Conservation (phyloP, 2,329 filamentous ascomycete genomes). For the Fusarium floridanum region DNA sequence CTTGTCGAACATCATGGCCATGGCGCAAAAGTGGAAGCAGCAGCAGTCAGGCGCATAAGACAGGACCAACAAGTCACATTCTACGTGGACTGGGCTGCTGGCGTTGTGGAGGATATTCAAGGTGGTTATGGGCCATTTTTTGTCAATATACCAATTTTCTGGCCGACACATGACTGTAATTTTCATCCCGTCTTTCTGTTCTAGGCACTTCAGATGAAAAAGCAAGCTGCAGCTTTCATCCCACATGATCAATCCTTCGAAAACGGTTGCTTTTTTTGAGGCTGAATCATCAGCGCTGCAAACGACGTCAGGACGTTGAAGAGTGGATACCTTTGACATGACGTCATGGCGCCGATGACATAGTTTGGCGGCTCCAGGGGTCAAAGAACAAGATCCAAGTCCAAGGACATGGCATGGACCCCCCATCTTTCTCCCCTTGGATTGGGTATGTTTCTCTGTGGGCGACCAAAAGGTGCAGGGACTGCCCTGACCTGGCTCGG, state of each 20-base stretch:
- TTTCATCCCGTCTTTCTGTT: not conserved
- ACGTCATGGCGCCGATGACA: constrained; percentile 21
- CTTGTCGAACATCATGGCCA: constrained; percentile 84
- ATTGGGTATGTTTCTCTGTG: not conserved
- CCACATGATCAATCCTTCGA: not conserved
- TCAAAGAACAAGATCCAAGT: not conserved
- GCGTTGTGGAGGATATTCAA: not conserved
- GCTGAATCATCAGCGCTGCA: constrained; percentile 4
- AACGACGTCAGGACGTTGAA: constrained; percentile 3
- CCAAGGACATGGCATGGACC: not conserved
- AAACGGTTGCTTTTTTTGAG: not conserved
- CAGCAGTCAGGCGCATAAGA: constrained; percentile 56
- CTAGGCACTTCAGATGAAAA: not conserved
- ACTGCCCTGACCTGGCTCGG: not conserved
- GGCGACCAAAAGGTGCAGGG: not conserved
- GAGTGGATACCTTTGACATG: not conserved
- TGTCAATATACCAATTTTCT: constrained; percentile 12
- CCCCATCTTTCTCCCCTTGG: not conserved
- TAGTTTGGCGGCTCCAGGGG: not conserved
- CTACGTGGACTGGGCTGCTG: not conserved
- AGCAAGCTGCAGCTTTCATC: not conserved
- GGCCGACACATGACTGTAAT: not conserved
- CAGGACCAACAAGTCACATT: not conserved
- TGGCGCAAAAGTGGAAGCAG: constrained; percentile 92
- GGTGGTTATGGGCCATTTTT: not conserved